phyloP scores from a whole-genome alignment of 1,284 basidiomycete genomes.

The Sanguinoderma infundibulare region DNA sequence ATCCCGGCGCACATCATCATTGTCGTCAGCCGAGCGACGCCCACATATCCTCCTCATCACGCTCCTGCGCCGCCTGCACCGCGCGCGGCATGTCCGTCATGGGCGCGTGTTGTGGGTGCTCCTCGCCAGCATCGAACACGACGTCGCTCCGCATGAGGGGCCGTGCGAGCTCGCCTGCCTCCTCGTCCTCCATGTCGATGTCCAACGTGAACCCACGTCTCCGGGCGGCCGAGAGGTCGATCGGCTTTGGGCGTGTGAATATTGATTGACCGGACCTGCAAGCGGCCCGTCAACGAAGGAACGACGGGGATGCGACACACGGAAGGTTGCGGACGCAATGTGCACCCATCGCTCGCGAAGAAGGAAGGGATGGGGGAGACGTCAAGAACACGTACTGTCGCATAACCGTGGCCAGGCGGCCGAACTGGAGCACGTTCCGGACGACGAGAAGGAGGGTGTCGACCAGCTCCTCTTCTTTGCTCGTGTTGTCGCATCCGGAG shows the following conservation, averaged over 20 bases:
- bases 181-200: constrained; percentile 74
- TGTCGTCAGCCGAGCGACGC: constrained; percentile 62
- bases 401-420: constrained; percentile 87
- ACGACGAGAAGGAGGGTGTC: constrained; percentile 90
- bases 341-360: background rate
- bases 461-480: constrained; percentile 89
- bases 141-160: constrained; percentile 60
- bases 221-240: constrained; percentile 82
- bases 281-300: constrained; percentile 3
- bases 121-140: constrained; percentile 52
- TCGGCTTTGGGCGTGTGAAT: constrained; percentile 89
- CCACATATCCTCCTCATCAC: constrained; percentile 74
- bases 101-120: constrained; percentile 35
- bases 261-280: constrained; percentile 91
- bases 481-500: constrained; percentile 74
- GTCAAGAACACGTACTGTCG: constrained; percentile 71
- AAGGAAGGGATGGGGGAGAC: constrained; percentile 1
- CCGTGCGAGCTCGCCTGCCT: constrained; percentile 50
- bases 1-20: background rate
- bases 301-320: background rate
- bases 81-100: constrained; percentile 62
- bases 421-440: constrained; percentile 91
- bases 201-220: constrained; percentile 74
- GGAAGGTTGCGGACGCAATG: constrained; percentile 1
- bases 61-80: constrained; percentile 53